Evolutionary conservation across 306 rosid species (phyloP), one percentile per base, ranked within the genome.

Genomic region (Prunus padus): DNA sequence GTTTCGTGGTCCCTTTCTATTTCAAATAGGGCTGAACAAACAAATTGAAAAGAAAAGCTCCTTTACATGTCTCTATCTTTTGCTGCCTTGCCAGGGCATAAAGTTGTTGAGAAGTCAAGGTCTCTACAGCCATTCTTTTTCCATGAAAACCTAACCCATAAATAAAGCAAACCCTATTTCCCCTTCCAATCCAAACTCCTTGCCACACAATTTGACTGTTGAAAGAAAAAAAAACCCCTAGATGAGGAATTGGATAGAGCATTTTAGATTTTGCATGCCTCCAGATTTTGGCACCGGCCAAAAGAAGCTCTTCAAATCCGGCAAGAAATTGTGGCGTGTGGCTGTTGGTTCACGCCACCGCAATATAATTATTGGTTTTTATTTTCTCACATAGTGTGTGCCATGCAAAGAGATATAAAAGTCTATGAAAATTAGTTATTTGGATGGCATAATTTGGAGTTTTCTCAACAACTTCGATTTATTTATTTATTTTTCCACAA

Each of bases 291-390:
- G 54, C 74, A 25, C 40, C 11, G 28, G 19, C 71, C 71, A 72
- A 75, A 75, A 20, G 20, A 13, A 22, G 25, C 76, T 77, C 63
- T 73, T 67, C n/a, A 45, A 71, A 44, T 11, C 74, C 79, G 55
- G 79, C 85, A 61, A 73, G 82, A 26, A 73, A 73, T 54, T 1
- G 44, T 62, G 79, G 67, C 69, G 67, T 77, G 60, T 77, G 60
- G 55, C 72, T 68, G 31, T 46, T 71, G 75, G 76, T 73, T 69
- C 78, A 81, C 78, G 78, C 28, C 77, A 72, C 76, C 44, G 30
- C 37, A 57, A 31, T 25, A 50, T 4, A 1, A 30, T 12, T 13
- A 45, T 14, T 46, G 15, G 46, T 40, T 30, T 33, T 22, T 10
- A 64, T 18, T 19, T 33, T 4, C 4, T 5, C 26, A 40, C 4